Percentiles rank a stretch among this genome's conserved stretches.
These are phyloP conservation scores for Agastache rugosa DNA, from an alignment of 257 asterid genomes.

Conservation along the genomic window DNA sequence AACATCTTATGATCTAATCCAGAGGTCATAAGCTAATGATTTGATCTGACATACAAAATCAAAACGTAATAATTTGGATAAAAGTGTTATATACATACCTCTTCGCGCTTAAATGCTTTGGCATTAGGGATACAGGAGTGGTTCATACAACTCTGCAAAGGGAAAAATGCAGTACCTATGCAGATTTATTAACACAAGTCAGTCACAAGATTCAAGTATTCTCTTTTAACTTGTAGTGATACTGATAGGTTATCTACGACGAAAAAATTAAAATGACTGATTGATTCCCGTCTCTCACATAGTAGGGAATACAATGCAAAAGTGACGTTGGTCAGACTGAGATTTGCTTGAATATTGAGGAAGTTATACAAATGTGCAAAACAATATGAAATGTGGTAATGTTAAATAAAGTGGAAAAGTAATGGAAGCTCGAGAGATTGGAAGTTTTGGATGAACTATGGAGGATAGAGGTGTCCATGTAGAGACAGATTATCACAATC, in stretches of 20 bases:
- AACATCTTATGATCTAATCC: not conserved
- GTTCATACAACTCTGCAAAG: slow-evolving; percentile 92
- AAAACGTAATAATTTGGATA: not conserved
- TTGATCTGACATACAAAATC: not conserved
- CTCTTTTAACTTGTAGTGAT: not conserved
- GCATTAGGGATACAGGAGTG: slow-evolving; percentile 94
- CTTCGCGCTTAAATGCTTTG: slow-evolving; percentile 87
- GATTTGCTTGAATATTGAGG: not conserved
- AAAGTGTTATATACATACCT: slow-evolving; percentile 51
- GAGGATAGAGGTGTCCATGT: no score
- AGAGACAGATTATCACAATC: not conserved
- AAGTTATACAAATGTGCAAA: not conserved
- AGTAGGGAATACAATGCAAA: not conserved
- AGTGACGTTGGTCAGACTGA: not conserved
- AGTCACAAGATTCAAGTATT: slow-evolving; percentile 15
- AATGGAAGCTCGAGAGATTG: not conserved
- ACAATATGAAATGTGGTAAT: not conserved
- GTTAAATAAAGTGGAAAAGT: not conserved
- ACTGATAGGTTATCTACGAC: not conserved
- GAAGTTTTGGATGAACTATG: not conserved
- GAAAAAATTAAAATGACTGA: not conserved
- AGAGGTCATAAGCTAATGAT: not conserved
- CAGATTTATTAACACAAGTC: slow-evolving; percentile 30
- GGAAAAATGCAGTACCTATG: slow-evolving; percentile 89
- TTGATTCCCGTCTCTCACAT: not conserved